Evolutionary conservation across 345 rosid genomes (phyloP), one percentile per base, ranked within the genome.

Genomic region (Eucalyptus grandis): DNA sequence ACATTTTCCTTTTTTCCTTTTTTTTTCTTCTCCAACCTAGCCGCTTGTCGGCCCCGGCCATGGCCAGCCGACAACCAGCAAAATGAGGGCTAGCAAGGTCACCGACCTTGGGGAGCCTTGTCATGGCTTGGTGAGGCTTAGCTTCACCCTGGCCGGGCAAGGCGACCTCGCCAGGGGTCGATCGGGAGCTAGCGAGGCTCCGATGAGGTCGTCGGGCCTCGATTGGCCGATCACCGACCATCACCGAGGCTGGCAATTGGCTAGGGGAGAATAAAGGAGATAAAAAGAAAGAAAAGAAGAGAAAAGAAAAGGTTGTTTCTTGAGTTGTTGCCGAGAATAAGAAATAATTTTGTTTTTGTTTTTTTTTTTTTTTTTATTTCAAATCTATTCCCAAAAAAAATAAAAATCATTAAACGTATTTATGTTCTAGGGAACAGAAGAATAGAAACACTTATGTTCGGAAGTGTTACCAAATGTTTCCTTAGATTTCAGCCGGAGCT

Each of bases 31-130:
- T 51, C 21, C 3, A 1, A 1, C 22, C 1, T 3, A 53, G 10
- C 21, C 0, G 2, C 22, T 51, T 7, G 9, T 19, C 1, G 0
- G 2, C 56, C 9, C 3, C 3, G 9, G 22, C 9, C 2, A 17
- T 51, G 56, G 22, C 56, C 0, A 0, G 1, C 0, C 0, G 1
- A 0, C 56, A 7, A 19, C 0, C 0, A 0, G 22, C 54, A 17
- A 51, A 51, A 19, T 1, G 2, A 53, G 56, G 56, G 56, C 56
- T 0, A 53, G 10, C 56, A 53, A 53, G 56, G 10, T 17, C 1
- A 0, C 1, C 4, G 1, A 19, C 24, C 24, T 53, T 19, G 5
- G 56, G 10, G 4, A 53, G 56, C 24, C 56, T 53, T 0, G 0
- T 0, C 2, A 0, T 51, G 56, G 22, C 56, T 1, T 0, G 0